Evolutionary conservation across 495 filamentous ascomycete genomes (phyloP), one percentile per base, ranked within the genome.

Genomic region (Xylaria scruposa): DNA sequence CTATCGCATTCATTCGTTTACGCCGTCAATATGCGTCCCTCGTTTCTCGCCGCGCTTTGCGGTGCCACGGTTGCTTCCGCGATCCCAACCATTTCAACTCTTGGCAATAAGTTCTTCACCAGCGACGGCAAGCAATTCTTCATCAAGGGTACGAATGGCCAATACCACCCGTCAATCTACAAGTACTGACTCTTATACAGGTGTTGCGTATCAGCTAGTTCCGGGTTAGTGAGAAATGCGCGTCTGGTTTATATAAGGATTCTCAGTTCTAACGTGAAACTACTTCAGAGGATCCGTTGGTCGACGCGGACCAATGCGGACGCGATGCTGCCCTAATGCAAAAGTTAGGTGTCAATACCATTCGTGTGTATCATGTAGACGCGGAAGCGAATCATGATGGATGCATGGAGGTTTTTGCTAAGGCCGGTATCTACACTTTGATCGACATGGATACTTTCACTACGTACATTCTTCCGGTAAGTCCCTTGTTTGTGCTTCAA

Each of bases 321-420:
- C 90, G 90, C 59, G 94, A 97, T 83, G 90, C 91, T 51, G 80
- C 81, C 21, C 86, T 93, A 67, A 97, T 97, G 94, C 82, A 92
- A 76, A 88, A 89, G 46, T 80, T 97, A 59, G 93, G 93, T 68
- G 86, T 92, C 80, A 97, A 97, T 78, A 84, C 91, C 24, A 95
- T 97, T 76, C 93, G 94, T 56, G 92, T 97, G 56, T 97, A 97
- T 81, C 94, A 97, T 77, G 94, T 97, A 67, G 91, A 95, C 74
- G 78, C 92, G 4, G 76, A 78, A 21, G 87, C 76, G 36, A 85
- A 95, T 75, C 94, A 97, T 80, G 80, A 86, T 68, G 91, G 86
- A 38, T 93, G 91, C 80, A 93, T 94, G 91, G 82, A 80, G 15
- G 89, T 86, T 17, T 89, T 94, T 78, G 87, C 85, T 24, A 85